A percentile compares a stretch with the other conserved stretches of the same genome.
These are phyloP conservation scores for Sugiyamaella boreocaroliniensis DNA, from an alignment of 805 yeast genomes.

Conservation along the genomic window DNA sequence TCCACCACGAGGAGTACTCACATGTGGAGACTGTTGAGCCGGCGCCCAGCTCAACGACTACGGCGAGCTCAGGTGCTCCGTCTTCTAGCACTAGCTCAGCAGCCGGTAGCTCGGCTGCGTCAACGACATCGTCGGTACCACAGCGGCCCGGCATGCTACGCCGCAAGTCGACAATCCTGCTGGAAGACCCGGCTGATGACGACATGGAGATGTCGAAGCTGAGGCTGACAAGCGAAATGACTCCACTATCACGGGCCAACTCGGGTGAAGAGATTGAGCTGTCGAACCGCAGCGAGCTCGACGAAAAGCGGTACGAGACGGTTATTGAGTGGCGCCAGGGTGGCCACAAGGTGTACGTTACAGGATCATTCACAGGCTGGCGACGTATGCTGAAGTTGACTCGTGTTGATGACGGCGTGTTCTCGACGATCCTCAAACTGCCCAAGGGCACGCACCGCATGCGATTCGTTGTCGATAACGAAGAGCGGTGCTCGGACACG, in stretches of 20 bases:
- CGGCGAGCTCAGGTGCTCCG: not conserved
- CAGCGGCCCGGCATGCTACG: slow-evolving; percentile 28
- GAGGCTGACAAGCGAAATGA: slow-evolving; percentile 32
- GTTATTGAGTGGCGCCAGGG: slow-evolving; percentile 92
- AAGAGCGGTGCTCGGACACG: slow-evolving; percentile 76
- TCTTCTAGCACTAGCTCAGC: not conserved
- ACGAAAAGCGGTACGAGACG: slow-evolving; percentile 36
- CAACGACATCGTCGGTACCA: slow-evolving; percentile 2
- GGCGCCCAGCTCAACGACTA: not conserved
- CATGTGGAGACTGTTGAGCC: slow-evolving; percentile 11
- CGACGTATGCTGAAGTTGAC: slow-evolving; percentile 89
- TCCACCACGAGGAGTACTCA: slow-evolving; percentile 13
- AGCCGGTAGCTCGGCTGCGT: not conserved
- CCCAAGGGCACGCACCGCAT: slow-evolving; percentile 91
- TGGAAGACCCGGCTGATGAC: slow-evolving; percentile 52
- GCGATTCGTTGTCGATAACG: slow-evolving; percentile 89
- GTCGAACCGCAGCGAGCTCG: slow-evolving; percentile 19
- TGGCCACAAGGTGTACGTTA: slow-evolving; percentile 90
- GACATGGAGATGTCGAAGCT: slow-evolving; percentile 45
- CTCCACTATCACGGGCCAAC: slow-evolving; percentile 27
- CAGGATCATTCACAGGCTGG: slow-evolving; percentile 98
- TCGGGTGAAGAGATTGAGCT: slow-evolving; percentile 31
- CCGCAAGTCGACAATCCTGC: slow-evolving; percentile 64
- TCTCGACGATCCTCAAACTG: slow-evolving; percentile 30
- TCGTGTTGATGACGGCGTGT: slow-evolving; percentile 32